Percentiles rank a stretch among this genome's conserved stretches.
phyloP scores from a whole-genome alignment of 2,329 filamentous ascomycete genomes.

The Fusarium haematococcum region DNA sequence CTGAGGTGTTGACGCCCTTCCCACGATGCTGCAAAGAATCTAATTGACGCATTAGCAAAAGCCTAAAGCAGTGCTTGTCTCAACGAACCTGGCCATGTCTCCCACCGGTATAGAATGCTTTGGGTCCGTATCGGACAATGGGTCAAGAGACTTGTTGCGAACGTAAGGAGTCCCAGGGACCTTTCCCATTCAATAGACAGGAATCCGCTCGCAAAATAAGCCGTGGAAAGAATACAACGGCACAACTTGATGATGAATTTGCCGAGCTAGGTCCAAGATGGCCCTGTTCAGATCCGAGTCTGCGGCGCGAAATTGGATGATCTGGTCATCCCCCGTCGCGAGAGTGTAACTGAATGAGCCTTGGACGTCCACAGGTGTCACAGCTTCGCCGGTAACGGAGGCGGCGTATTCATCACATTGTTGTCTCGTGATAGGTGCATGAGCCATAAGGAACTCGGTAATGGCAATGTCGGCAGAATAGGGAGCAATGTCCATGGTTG shows the following conservation, averaged over 20 bases:
- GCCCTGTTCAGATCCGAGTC: not conserved
- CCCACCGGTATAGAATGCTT: not conserved
- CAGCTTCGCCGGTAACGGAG: slow-evolving; percentile 13
- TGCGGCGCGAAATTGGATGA: slow-evolving; percentile 2
- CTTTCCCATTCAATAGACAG: not conserved
- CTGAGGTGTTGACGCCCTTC: too few species aligned
- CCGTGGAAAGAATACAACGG: not conserved
- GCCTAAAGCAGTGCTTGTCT: not conserved
- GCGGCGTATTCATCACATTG: slow-evolving; percentile 32
- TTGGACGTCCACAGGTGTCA: slow-evolving; percentile 34
- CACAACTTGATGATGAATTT: not conserved
- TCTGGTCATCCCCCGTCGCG: not conserved
- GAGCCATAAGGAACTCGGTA: too few species aligned
- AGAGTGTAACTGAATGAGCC: slow-evolving; percentile 27
- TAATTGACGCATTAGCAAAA: not conserved
- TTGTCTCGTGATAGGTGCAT: too few species aligned
- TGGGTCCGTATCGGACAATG: not conserved
- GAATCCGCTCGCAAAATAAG: too few species aligned
- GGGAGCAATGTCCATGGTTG: too few species aligned
- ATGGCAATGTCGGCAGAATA: too few species aligned
- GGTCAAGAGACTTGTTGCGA: not conserved
- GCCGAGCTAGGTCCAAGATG: not conserved
- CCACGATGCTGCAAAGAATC: not conserved
- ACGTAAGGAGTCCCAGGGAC: not conserved
- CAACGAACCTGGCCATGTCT: not conserved